Percentiles rank a stretch among this genome's conserved stretches.
Evolutionary conservation across 2,329 filamentous ascomycete genomes (phyloP).

Genomic region (Leptographium lundbergii): DNA sequence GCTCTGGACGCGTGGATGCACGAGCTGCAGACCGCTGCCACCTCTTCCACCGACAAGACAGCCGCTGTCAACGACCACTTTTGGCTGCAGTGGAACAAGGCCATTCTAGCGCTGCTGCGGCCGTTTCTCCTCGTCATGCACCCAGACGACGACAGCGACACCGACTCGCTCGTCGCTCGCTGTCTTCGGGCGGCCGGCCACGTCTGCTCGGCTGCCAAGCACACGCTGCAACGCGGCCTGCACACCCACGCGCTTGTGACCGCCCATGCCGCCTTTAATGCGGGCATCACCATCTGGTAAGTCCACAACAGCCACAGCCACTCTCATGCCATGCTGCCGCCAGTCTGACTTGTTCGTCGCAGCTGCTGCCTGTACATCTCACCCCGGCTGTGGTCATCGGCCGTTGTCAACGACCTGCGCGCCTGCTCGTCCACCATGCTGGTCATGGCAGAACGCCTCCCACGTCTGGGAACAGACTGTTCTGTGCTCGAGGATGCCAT

Average conservation of each 20-base stretch:
- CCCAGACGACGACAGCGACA: constrained; percentile 16
- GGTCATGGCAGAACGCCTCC: constrained; percentile 33
- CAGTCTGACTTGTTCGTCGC: constrained; percentile 3
- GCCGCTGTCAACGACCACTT: constrained; percentile 21
- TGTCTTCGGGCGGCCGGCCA: constrained; percentile 26
- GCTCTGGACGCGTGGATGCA: constrained; percentile 30
- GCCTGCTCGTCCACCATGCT: constrained; percentile 34
- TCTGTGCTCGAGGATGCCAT: constrained; percentile 33
- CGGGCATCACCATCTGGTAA: constrained; percentile 24
- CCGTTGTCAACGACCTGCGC: constrained; percentile 32
- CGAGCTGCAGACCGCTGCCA: not conserved
- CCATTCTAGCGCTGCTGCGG: constrained; percentile 36
- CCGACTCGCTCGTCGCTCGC: constrained; percentile 31
- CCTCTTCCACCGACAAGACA: not conserved
- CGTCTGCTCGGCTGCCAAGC: constrained; percentile 27
- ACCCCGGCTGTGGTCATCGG: constrained; percentile 30
- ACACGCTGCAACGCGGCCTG: constrained; percentile 24
- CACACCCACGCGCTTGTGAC: constrained; percentile 29
- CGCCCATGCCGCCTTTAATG: constrained; percentile 28
- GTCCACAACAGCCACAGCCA: not conserved
- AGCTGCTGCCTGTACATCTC: constrained; percentile 24
- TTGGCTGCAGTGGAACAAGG: constrained; percentile 35
- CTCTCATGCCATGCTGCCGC: not conserved
- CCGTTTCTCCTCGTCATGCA: constrained; percentile 32
- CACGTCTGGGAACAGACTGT: constrained; percentile 32